phyloP scores from a whole-genome alignment of 2,329 filamentous ascomycete species.

The Cercospora beticola region DNA sequence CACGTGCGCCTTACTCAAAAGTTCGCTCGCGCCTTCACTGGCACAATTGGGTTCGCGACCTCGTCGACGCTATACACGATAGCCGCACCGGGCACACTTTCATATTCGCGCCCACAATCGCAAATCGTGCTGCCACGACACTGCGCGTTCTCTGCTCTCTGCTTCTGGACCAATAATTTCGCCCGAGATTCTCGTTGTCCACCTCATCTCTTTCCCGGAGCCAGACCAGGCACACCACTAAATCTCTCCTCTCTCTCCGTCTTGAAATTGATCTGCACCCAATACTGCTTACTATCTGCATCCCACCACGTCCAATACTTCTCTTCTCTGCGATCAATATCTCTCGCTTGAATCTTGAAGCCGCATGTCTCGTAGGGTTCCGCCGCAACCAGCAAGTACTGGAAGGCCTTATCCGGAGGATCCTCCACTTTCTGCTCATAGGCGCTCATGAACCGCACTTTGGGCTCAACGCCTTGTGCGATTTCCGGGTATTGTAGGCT shows the following conservation, averaged over 20 bases:
- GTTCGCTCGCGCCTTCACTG: background rate
- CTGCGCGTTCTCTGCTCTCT: background rate
- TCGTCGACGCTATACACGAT: background rate
- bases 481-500: slow-evolving; percentile 96
- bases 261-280: slow-evolving; percentile 97
- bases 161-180: no score
- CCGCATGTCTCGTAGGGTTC: slow-evolving; percentile 97
- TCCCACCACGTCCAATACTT: slow-evolving; percentile 95
- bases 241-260: slow-evolving; percentile 94
- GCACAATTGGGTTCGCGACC: background rate
- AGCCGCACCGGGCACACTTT: background rate
- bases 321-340: slow-evolving; percentile 87
- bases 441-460: slow-evolving; percentile 95
- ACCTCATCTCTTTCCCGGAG: slow-evolving; percentile 42
- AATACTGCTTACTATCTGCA: slow-evolving; percentile 92
- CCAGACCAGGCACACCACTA: slow-evolving; percentile 64
- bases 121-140: background rate
- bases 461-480: slow-evolving; percentile 68
- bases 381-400: slow-evolving; percentile 91
- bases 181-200: background rate
- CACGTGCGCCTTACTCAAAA: background rate
- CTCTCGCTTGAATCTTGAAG: slow-evolving; percentile 91
- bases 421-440: slow-evolving; percentile 96
- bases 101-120: background rate
- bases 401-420: slow-evolving; percentile 83